phyloP scores from a whole-genome alignment of 1,139 yeast genomes.

The Debaryomyces sp. region DNA sequence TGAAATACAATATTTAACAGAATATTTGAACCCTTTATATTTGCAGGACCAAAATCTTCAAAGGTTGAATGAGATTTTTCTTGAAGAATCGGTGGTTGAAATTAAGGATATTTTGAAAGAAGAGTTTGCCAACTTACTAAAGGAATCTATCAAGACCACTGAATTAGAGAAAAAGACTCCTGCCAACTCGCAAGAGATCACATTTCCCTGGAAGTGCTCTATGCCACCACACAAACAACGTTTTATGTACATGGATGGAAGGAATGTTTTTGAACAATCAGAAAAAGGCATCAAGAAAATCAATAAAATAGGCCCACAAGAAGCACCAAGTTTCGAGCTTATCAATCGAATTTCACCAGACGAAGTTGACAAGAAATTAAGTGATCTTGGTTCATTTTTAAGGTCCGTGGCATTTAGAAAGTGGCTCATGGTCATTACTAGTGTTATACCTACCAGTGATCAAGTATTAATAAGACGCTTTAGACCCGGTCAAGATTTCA shows the following conservation, averaged over 20 bases:
- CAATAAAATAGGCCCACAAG: conserved; percentile 49
- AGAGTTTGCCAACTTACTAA: conserved; percentile 52
- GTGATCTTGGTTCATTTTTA: conserved; percentile 60
- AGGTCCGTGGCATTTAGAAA: conserved; percentile 65
- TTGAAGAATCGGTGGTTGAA: conserved; percentile 71
- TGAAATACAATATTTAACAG: conserved; percentile 50
- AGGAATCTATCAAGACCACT: conserved; percentile 47
- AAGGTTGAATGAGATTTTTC: conserved; percentile 52
- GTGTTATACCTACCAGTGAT: conserved; percentile 64
- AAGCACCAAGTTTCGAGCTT: conserved; percentile 55
- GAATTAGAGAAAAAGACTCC: conserved; percentile 69
- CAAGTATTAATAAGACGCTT: conserved; percentile 79
- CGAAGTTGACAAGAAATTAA: conserved; percentile 35
- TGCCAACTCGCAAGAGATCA: conserved; percentile 53
- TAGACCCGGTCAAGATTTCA: conserved; percentile 94
- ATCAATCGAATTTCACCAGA: conserved; percentile 12
- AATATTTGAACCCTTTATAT: conserved; percentile 60
- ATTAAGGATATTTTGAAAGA: conserved; percentile 62
- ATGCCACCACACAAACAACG: conserved; percentile 94
- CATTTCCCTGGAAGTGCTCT: conserved; percentile 85
- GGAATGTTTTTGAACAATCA: conserved; percentile 27
- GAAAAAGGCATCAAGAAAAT: conserved; percentile 26
- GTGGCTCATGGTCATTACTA: conserved; percentile 69
- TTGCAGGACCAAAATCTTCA: conserved; percentile 32
- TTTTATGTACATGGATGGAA: conserved; percentile 82